Evolutionary conservation across 1,284 basidiomycete species (phyloP), one percentile per base, ranked within the genome.

Genomic region (Blastosporella zonata): DNA sequence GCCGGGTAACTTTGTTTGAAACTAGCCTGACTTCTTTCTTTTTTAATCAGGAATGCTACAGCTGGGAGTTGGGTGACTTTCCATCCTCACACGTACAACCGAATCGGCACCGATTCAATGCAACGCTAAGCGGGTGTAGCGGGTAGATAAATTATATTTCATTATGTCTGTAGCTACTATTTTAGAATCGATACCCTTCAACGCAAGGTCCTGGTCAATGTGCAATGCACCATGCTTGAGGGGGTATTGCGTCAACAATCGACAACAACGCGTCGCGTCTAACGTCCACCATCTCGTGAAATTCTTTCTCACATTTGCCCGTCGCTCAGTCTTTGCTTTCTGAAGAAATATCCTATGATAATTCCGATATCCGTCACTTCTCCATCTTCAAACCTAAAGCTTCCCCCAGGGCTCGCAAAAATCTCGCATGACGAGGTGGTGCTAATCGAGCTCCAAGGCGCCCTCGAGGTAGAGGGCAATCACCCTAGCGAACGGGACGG

Each of bases 381-480:
- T 10, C 62, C 68, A 1, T 60, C 66, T 34, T 48, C 63, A 2
- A 57, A 59, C 9, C 60, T 63, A 1, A 76, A 75, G 49, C 74
- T 89, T 3, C 79, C 84, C 0, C 70, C 79, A 4, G 65, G 72
- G 0, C 70, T 90, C 17, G 82, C 81, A 1, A 75, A 75, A 49
- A 78, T 90, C 43, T 86, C 84, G 10, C 73, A 84, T 48, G 77
- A 82, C 36, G 86, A 86, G 60, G 59, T 88, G 12, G 76, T 87
- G 38, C 70, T 92, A 10, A 76, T 92, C 44, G 88, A 91, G 60
- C 71, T 91, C 7, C 89, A 91, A 63, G 88, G 88, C 44, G 67
- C 71, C 34, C 73, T 91, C 23, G 80, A 87, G 46, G 75, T 84
- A 17, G 81, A 85, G 37, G 75, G 76, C 15, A 68, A 69, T 17